Evolutionary conservation across 805 yeast species (phyloP), one percentile per base, ranked within the genome.

Genomic region (Scheffersomyces amazonensis): DNA sequence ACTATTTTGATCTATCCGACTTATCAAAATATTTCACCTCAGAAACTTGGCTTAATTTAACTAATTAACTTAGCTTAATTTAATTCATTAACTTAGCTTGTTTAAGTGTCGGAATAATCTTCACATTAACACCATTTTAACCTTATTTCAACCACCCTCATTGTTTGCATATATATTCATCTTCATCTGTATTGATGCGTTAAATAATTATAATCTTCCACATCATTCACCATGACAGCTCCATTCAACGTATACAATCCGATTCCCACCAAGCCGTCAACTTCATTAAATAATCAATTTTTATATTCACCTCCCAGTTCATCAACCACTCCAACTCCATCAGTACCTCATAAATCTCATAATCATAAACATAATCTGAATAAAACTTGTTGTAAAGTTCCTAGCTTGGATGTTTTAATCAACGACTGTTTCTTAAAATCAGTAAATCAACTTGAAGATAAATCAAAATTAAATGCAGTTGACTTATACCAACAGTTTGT

Each of bases 401-500:
- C 48, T 5, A 18, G 39, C 8, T 31, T 44, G 5, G 66, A 59
- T 18, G 64, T 56, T 18, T 46, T 65, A 13, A 47, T 65, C n/a
- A 53, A 55, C 40, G 65, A 62, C 46, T 60, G 68, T 36, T 63
- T 63, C 41, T 50, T 53, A 27, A 36, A 44, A 20, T 42, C 59
- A 12, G 47, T 58, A 38, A 46, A 52, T 34, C 41, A 43, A 16
- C 42, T 43, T 17, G 20, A 37, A 13, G 52, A 55, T 37, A 35
- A 43, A 4, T 32, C 34, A 5, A 5, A 17, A 13, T 5, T 13
- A 5, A 42, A 42, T 3, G 39, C 42, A 17, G 66, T 51, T 27
- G 43, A 46, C 9, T 42, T 50, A 32, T 73, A 73, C 49, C 53
- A 52, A 34, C 49, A 54, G 12, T 66, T 54, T 43, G 52, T 71